Percentiles rank a stretch among this genome's conserved stretches.
phyloP scores from a whole-genome alignment of 495 filamentous ascomycete species.

The Penicillium simplicissimum region DNA sequence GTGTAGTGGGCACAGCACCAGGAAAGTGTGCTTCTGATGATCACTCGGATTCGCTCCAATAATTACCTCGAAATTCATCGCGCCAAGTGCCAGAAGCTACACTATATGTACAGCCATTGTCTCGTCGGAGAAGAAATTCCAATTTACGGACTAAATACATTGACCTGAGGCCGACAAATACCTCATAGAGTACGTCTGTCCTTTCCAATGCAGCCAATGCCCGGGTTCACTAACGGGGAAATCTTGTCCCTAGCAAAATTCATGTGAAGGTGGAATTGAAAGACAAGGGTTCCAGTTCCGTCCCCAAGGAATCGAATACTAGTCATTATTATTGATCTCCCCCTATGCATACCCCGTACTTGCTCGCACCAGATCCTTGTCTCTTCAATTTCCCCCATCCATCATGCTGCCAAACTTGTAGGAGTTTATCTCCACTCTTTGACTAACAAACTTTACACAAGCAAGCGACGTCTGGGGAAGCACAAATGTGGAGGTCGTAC shows the following conservation, averaged over 20 bases:
- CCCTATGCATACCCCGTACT: not conserved
- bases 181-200: not conserved
- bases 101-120: not conserved
- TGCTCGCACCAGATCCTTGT: not conserved
- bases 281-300: not conserved
- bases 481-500: conserved; percentile 16
- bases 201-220: not conserved
- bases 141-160: not conserved
- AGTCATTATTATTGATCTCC: not conserved
- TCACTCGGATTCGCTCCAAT: conserved; percentile 2
- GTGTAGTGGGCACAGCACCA: not conserved
- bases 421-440: not conserved
- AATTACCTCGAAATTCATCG: conserved; percentile 3
- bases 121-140: not conserved
- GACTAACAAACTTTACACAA: conserved; percentile 4
- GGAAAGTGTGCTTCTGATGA: not conserved
- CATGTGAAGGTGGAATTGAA: not conserved
- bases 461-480: conserved; percentile 13
- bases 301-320: not conserved
- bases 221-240: not conserved
- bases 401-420: not conserved
- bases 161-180: not conserved
- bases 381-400: conserved; percentile 1
- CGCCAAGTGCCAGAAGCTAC: conserved; percentile 7
- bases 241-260: not conserved